A percentile compares a stretch with the other conserved stretches of the same genome.
Conservation (phyloP, 2,329 filamentous ascomycete genomes). For the Cytospora mali region DNA sequence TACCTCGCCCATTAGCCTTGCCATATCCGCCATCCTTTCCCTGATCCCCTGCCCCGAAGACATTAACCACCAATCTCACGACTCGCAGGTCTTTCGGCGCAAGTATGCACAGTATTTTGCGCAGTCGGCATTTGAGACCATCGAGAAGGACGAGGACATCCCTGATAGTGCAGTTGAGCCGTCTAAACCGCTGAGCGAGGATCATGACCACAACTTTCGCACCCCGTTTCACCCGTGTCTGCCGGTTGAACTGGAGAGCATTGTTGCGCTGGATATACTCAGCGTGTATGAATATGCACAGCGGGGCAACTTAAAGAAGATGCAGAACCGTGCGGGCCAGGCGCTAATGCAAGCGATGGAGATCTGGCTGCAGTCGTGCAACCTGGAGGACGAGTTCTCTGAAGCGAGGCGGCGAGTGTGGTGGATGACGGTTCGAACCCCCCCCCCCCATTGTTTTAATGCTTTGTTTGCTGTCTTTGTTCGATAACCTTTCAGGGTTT, state of each 20-base stretch:
- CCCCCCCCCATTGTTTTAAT: no score
- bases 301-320: constrained; percentile 55
- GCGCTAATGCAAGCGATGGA: constrained; percentile 51
- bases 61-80: constrained; percentile 38
- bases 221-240: constrained; percentile 47
- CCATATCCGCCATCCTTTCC: constrained; percentile 30
- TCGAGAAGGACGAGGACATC: constrained; percentile 52
- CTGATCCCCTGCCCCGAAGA: constrained; percentile 37
- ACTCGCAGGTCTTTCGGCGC: constrained; percentile 47
- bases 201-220: constrained; percentile 37
- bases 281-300: constrained; percentile 58
- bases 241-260: constrained; percentile 49
- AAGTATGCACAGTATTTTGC: constrained; percentile 53
- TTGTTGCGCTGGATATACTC: constrained; percentile 51
- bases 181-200: constrained; percentile 46
- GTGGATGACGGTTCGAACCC: constrained; percentile 53
- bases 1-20: constrained; percentile 30
- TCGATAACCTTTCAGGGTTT: no score
- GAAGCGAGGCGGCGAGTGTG: constrained; percentile 52
- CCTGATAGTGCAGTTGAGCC: constrained; percentile 49
- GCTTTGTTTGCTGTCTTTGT: no score
- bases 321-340: constrained; percentile 51
- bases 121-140: constrained; percentile 49
- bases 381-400: constrained; percentile 43
- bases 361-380: constrained; percentile 45